Evolutionary conservation across 176 grass and related monocot species (phyloP), one percentile per base, ranked within the genome.

Genomic region (Aegilops umbellulata): DNA sequence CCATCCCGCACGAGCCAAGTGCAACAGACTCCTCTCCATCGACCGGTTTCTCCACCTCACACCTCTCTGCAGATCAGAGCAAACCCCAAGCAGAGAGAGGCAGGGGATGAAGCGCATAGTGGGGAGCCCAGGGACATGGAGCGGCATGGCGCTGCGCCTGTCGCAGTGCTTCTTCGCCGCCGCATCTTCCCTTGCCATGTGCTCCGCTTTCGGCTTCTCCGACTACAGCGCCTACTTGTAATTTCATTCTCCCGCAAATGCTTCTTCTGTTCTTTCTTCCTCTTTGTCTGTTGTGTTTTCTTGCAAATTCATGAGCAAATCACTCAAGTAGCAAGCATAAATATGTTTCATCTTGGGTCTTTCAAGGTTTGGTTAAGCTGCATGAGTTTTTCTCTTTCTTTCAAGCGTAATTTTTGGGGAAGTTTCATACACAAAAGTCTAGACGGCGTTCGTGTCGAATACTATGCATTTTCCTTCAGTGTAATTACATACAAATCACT

Each of bases 201-300:
- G 69, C 49, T 90, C 90, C n/a, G 90, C 85, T 16, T 86, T 73
- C 66, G 83, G 86, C 32, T 92, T 87, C 76, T 89, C 90, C 62
- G 92, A 95, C 75, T 95, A 95, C 80, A 95, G 81, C 13, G 90
- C 93, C 23, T 95, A 92, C 73, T 90, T 80, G 93, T 95, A 88
- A 23, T 62, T n/a, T 36, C 66, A 12, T 34, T 7, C 31, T 20
- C 32, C 17, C 78, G 6, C 60, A 42, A 3, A 42, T 42, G 39
- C 39, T 10, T 39, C 38, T 2, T 39, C 38, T 39, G 38, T 39
- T 39, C 38, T 39, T 39, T 39, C 26, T 44, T 29, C 8, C 29
- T 12, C 42, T 8, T 9, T 76, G 0, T 34, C 17, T 36, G 39
- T 42, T 42, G 24, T 36, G 39, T 42, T 42, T 44, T 44, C 42